Evolutionary conservation across 2,329 filamentous ascomycete genomes (phyloP), one percentile per base, ranked within the genome.

Genomic region (Moelleriella libera): DNA sequence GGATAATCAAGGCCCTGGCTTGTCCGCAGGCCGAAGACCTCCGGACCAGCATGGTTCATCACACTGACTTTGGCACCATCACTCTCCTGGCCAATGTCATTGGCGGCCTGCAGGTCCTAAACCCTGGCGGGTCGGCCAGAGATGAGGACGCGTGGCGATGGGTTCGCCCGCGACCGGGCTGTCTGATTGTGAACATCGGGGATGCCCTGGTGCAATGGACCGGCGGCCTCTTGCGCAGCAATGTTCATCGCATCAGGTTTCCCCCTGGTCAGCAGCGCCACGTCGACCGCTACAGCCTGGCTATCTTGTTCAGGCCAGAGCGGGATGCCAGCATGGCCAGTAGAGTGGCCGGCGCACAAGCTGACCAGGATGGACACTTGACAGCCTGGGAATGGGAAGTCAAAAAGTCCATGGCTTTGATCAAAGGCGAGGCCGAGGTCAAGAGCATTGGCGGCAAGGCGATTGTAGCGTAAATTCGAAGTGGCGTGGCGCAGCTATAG

Each of bases 51-150:
- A 59, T 61, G 49, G 51, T 57, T 11, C 54, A 58, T 14, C 62
- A 68, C 44, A 64, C 61, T 1, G 63, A 65, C 47, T 61, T 65
- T 43, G 64, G 64, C 2, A 58, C 56, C 5, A 55, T 66, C 10
- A 66, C 65, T 0, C 52, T 66, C 0, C 57, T 66, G 2, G 61
- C 61, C 46, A 63, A 66, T 43, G 50, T 63, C 3, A 40, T 62
- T 3, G 63, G 63, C 12, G 63, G 63, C 0, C 52, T 67, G 14
- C 64, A 67, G 53, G 57, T 66, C 21, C 55, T 65, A 1, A 47
- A 51, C 0, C 57, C 57, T 0, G 54, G 55, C 8, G 44, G 45
- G 5, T 43, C 45, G 2, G 32, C 53, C 34, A 12, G 8, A 10
- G 51, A 55, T 8, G 47, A 50, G 9, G 44, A 11, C 5, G 54